phyloP scores from a whole-genome alignment of 2,329 filamentous ascomycete species.

The Cladosporium velox region DNA sequence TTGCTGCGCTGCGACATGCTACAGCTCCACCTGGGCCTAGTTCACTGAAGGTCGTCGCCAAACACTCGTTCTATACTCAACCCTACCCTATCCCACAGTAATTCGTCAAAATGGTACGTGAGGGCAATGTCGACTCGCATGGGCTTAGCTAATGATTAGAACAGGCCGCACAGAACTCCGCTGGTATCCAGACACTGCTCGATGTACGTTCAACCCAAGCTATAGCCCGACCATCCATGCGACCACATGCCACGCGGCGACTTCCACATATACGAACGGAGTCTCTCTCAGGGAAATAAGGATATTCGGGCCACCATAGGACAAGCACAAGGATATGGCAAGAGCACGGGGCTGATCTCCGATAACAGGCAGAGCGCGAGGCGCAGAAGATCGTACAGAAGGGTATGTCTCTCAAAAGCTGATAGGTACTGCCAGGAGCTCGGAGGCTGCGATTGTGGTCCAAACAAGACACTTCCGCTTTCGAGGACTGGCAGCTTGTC shows the following conservation, averaged over 20 bases:
- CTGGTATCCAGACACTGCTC: constrained; percentile 97
- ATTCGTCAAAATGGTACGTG: constrained; percentile 7
- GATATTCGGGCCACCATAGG: neutral
- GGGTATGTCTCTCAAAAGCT: constrained; percentile 55
- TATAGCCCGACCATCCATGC: neutral
- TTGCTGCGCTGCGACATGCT: constrained; percentile 1
- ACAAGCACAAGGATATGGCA: neutral
- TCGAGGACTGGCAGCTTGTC: neutral
- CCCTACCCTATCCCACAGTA: neutral
- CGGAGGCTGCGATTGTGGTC: neutral
- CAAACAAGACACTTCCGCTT: neutral
- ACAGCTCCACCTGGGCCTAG: constrained; percentile 9
- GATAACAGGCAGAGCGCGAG: constrained; percentile 83
- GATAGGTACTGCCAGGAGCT: neutral
- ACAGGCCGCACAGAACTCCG: constrained; percentile 96
- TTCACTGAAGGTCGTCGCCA: constrained; percentile 1
- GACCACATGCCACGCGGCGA: neutral
- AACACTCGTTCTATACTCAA: neutral
- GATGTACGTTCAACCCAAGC: constrained; percentile 66
- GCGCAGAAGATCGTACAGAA: constrained; percentile 99
- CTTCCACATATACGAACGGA: neutral
- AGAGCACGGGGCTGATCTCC: constrained; percentile 38
- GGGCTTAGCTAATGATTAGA: neutral
- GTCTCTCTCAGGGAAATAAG: neutral
- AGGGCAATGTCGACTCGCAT: neutral